Evolutionary conservation across 371 early-diverging fungal species (phyloP).

Genomic region (Mortierella sp.): DNA sequence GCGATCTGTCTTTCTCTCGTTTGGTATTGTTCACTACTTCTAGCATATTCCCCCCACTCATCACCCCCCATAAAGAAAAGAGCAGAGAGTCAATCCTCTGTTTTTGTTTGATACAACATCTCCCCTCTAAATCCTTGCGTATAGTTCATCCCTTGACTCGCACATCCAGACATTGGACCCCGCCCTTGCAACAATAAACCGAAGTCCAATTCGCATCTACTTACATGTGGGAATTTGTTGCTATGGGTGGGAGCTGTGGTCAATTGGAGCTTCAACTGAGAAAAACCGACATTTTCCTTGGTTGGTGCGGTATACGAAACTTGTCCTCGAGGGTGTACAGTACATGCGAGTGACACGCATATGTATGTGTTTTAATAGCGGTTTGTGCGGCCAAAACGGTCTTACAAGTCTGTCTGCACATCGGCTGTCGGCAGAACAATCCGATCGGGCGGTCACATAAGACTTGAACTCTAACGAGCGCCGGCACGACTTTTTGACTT

Average conservation of each 20-base stretch:
- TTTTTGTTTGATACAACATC: slow-evolving; percentile 14
- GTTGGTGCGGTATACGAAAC: neutral
- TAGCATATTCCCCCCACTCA: slow-evolving; percentile 13
- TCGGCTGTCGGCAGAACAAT: neutral
- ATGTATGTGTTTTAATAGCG: neutral
- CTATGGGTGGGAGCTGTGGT: no score
- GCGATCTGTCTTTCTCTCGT: neutral
- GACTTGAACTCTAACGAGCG: neutral
- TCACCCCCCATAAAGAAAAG: slow-evolving; percentile 1
- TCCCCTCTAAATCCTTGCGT: slow-evolving; percentile 4
- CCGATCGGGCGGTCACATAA: slow-evolving; percentile 1
- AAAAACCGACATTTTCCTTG: neutral
- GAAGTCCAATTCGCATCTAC: slow-evolving; percentile 5
- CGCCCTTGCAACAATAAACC: neutral
- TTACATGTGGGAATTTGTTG: no score
- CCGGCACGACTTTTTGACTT: neutral
- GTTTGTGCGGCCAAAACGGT: no score
- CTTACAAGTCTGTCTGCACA: no score
- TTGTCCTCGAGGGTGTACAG: no score
- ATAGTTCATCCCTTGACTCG: neutral
- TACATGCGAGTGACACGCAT: no score
- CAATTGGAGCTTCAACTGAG: neutral
- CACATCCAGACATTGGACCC: slow-evolving; percentile 9
- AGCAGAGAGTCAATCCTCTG: slow-evolving; percentile 7
- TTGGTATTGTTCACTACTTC: no score